These are phyloP conservation scores for Alternaria sp. DNA, from an alignment of 2,329 filamentous ascomycete genomes.

Conservation along the genomic window DNA sequence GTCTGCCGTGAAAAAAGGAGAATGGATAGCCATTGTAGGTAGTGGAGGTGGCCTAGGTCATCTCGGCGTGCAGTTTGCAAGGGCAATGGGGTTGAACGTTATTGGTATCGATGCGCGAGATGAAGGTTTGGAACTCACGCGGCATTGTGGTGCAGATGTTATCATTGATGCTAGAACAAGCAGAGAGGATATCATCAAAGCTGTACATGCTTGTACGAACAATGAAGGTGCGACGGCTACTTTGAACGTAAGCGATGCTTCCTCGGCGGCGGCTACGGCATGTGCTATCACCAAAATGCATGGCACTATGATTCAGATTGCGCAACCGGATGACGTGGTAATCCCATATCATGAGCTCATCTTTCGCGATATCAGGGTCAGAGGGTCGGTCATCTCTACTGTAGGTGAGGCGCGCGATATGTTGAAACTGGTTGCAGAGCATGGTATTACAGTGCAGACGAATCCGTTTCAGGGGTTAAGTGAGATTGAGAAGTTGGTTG, in stretches of 20 bases:
- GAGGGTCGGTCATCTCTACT: background rate
- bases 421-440: background rate
- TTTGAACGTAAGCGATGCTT: constrained; percentile 48
- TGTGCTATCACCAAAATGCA: constrained; percentile 68
- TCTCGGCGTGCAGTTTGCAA: constrained; percentile 63
- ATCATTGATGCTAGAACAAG: background rate
- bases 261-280: constrained; percentile 58
- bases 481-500: background rate
- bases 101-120: constrained; percentile 83
- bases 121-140: constrained; percentile 64
- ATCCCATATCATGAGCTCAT: constrained; percentile 60
- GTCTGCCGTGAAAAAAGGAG: background rate
- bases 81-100: constrained; percentile 78
- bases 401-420: background rate
- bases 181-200: background rate
- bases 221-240: background rate
- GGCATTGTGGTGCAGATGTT: constrained; percentile 58
- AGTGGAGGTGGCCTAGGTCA: background rate
- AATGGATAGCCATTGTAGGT: background rate
- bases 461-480: background rate
- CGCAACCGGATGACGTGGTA: constrained; percentile 51
- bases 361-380: constrained; percentile 62
- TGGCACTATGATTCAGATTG: constrained; percentile 66
- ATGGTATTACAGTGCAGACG: background rate
- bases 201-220: background rate